Conservation (phyloP, 768 basidiomycete genomes). For the Russula compacta region DNA sequence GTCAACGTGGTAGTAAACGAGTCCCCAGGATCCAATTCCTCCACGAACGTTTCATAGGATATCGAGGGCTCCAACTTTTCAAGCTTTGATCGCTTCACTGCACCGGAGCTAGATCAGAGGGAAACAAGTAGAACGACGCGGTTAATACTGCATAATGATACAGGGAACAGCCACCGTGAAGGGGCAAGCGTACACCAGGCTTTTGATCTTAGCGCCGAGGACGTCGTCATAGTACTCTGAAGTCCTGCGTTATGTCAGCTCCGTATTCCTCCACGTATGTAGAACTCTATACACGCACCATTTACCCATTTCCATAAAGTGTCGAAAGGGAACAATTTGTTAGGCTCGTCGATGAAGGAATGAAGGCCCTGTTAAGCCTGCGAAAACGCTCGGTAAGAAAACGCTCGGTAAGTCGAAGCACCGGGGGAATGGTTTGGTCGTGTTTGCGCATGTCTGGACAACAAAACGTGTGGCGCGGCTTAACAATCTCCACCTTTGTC, state of each 20-base stretch:
- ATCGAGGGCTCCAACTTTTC: constrained; percentile 59
- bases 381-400: background rate
- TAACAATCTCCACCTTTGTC: too few species aligned
- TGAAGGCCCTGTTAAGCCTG: background rate
- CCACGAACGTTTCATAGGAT: constrained; percentile 65
- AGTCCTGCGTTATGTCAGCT: constrained; percentile 40
- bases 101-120: constrained; percentile 44
- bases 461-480: background rate
- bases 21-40: constrained; percentile 70
- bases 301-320: constrained; percentile 48
- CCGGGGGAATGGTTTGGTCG: background rate
- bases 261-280: constrained; percentile 14
- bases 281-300: constrained; percentile 37
- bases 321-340: background rate
- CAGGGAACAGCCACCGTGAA: constrained; percentile 2
- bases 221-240: constrained; percentile 65
- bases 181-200: constrained; percentile 51
- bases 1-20: constrained; percentile 69
- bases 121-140: background rate
- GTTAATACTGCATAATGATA: background rate
- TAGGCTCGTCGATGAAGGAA: background rate
- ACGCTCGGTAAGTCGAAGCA: background rate
- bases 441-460: background rate
- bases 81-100: constrained; percentile 57
- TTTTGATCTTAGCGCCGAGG: constrained; percentile 64